Evolutionary conservation across 2,329 filamentous ascomycete species (phyloP), one percentile per base, ranked within the genome.

Genomic region (Fusarium begoniae): DNA sequence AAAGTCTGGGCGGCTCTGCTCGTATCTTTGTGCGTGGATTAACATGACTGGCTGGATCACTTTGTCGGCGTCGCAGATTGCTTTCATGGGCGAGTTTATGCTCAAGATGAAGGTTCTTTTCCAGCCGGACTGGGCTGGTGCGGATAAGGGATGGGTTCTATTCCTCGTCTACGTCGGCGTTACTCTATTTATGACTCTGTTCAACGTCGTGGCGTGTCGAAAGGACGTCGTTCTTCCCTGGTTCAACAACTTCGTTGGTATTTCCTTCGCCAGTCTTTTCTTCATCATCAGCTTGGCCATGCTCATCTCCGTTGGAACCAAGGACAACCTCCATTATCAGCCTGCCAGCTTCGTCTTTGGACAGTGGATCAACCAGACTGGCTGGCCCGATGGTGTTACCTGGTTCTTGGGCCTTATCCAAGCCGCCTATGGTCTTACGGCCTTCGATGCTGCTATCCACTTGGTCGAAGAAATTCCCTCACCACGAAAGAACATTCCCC

Each of bases 41-140:
- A 90, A 90, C 78, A 88, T 85, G 0, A 89, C 89, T 66, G 88
- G 88, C 18, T 90, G 88, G 88, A 89, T 87, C 84, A 86, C 87
- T 0, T 78, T 90, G 65, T 86, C 86, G 0, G 88, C 88, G 0
- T 89, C 87, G 4, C 86, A 88, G 67, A 83, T 87, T 30, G 88
- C 87, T 18, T 90, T 90, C 75, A 89, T 90, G 87, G 86, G 87
- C 7, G 83, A 89, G 72, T 89, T 90, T 56, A 81, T 89, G 63
- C 81, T 90, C 11, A 85, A 86, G n/a, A 87, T 90, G 83, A 88
- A 88, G 79, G 80, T 85, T 37, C 83, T 90, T 79, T 89, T 88
- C 73, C 81, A 85, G 28, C 82, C 82, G 0, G 80, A 84, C 18
- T 89, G 86, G 87, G 69, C 79, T 8, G 85, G 84, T 1, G 80